These are phyloP conservation scores for Rhodosporidiobolus sp. DNA, from an alignment of 768 basidiomycete species.

Conservation along the genomic window DNA sequence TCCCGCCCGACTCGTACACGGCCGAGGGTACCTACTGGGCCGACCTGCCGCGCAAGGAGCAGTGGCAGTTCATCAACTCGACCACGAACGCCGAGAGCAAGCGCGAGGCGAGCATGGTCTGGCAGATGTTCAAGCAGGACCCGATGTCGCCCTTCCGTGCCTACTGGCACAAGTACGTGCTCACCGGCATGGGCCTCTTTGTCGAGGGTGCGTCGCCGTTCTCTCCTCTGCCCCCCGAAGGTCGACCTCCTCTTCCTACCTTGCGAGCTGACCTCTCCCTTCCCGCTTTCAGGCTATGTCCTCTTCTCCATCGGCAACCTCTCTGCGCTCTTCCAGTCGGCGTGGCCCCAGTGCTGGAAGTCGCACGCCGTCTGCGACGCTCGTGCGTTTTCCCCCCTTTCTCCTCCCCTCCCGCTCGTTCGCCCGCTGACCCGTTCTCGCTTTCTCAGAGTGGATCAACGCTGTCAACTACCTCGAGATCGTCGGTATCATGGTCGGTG, in stretches of 20 bases:
- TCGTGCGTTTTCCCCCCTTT: neutral
- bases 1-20: constrained; percentile 43
- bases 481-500: constrained; percentile 52
- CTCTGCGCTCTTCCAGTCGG: constrained; percentile 47
- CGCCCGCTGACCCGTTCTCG: neutral
- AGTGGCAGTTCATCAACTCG: constrained; percentile 45
- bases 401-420: neutral
- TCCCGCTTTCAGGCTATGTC: constrained; percentile 47
- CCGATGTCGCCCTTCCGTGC: constrained; percentile 46
- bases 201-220: constrained; percentile 21
- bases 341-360: constrained; percentile 50
- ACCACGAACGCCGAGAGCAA: constrained; percentile 47
- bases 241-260: neutral
- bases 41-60: constrained; percentile 46
- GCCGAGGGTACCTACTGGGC: constrained; percentile 48
- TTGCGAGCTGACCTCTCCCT: constrained; percentile 35
- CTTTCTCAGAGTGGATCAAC: constrained; percentile 46
- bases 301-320: constrained; percentile 53
- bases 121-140: constrained; percentile 49
- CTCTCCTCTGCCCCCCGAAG: neutral
- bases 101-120: constrained; percentile 47
- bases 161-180: constrained; percentile 50
- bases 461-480: constrained; percentile 50
- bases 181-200: constrained; percentile 47
- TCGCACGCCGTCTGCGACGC: constrained; percentile 46